Percentiles rank a stretch among this genome's conserved stretches.
Evolutionary conservation across 2,329 filamentous ascomycete genomes (phyloP).

Genomic region (Tolypocladium ovalisporum): DNA sequence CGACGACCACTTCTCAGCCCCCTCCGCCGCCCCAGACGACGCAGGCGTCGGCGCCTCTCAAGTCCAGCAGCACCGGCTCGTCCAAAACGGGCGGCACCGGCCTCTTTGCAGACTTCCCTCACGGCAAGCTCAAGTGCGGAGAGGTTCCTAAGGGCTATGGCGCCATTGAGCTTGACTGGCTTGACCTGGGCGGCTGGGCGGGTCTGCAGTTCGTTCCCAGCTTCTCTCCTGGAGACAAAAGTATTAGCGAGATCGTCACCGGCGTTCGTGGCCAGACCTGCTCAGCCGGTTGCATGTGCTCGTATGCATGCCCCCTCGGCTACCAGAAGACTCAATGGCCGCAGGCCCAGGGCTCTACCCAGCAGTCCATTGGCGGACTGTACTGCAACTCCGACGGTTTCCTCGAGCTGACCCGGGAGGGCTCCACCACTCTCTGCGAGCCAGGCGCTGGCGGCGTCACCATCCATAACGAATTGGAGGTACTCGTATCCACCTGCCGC

Average conservation of each 20-base stretch:
- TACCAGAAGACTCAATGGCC: constrained; percentile 95
- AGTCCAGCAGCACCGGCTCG: constrained; percentile 5
- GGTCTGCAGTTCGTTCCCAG: constrained; percentile 59
- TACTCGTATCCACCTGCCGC: constrained; percentile 69
- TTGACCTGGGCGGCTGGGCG: constrained; percentile 63
- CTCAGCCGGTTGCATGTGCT: constrained; percentile 61
- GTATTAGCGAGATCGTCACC: constrained; percentile 57
- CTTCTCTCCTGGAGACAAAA: constrained; percentile 33
- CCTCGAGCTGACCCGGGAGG: constrained; percentile 64
- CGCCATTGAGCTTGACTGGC: constrained; percentile 58
- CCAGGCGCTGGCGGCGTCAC: constrained; percentile 57
- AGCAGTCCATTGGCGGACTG: constrained; percentile 81
- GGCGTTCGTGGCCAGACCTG: constrained; percentile 52
- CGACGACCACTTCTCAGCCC: constrained; percentile 9
- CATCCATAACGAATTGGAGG: constrained; percentile 62
- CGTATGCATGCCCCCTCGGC: constrained; percentile 83
- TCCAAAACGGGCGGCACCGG: constrained; percentile 32
- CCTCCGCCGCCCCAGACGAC: constrained; percentile 3
- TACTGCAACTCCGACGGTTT: constrained; percentile 64
- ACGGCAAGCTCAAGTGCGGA: constrained; percentile 59
- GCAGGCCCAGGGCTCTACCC: constrained; percentile 59
- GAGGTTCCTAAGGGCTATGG: constrained; percentile 75
- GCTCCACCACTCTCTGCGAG: constrained; percentile 63
- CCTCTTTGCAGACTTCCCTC: constrained; percentile 60
- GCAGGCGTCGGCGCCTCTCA: constrained; percentile 10